Evolutionary conservation across 164 flowering plant species (phyloP), one percentile per base, ranked within the genome.

Genomic region (Aristolochia contorta): DNA sequence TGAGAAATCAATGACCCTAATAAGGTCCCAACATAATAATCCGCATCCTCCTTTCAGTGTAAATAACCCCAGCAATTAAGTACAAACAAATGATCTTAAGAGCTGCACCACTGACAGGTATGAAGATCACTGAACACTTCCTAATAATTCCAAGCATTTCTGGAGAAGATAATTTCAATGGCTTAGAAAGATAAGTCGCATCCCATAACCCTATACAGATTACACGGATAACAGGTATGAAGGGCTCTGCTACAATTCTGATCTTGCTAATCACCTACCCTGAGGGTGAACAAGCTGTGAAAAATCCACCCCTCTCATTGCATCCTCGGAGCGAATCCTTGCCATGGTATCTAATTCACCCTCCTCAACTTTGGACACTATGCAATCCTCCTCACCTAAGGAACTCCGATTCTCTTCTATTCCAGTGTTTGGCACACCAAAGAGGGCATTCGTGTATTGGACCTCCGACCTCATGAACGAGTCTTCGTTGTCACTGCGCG

Each of bases 381-480:
- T 13, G 46, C 63, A 13, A 9, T 49, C 55, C 30, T 55, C 66
- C 25, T 41, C 59, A 19, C 23, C 53, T 19, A 22, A 49, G 23
- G 18, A 27, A 50, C 56, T 60, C 51, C 20, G 22, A 15, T 24
- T 60, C 30, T 65, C 77, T 53, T 37, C 52, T 21, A 61, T 71
- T 53, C 62, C 75, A 23, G 22, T 19, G 41, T n/a, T 56, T 25
- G 41, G 69, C 55, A 67, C 57, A 23, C 58, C 27, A 46, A n/a
- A 20, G 19, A 47, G 16, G 14, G 50, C 21, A 45, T 63, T 63
- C 32, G 54, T 63, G 25, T 9, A 45, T 46, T 41, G n/a, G 19
- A 75, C 62, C 69, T 71, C 73, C 58, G 71, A 69, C 21, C 66
- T 65, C 6, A 75, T 58, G 27, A 70, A 63, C 14, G 80, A 77